These are phyloP conservation scores for Arthroderma sp. DNA, from an alignment of 2,329 filamentous ascomycete species.

Conservation along the genomic window DNA sequence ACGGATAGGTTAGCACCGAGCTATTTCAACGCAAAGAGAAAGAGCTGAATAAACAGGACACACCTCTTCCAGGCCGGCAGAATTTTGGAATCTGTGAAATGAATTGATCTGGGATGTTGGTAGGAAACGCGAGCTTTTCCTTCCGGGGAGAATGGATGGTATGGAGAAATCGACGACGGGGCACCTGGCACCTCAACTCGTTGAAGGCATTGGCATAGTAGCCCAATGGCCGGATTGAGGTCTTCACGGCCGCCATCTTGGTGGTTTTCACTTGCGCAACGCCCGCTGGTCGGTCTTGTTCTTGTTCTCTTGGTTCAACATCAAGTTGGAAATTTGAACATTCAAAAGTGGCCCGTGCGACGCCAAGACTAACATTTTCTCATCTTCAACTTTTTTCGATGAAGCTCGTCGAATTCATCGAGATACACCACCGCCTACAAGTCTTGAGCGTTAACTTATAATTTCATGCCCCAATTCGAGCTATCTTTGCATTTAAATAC, in stretches of 20 bases:
- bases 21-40: background rate
- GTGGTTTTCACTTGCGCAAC: background rate
- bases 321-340: constrained; percentile 1
- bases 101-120: constrained; percentile 32
- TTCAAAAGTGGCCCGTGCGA: constrained; percentile 3
- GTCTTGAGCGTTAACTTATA: background rate
- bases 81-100: constrained; percentile 32
- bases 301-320: background rate
- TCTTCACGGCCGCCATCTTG: constrained; percentile 46
- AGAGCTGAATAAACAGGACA: constrained; percentile 6
- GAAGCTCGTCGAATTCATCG: background rate
- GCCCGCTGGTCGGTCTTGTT: too few species aligned
- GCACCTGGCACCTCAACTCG: constrained; percentile 40
- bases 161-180: constrained; percentile 38
- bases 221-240: constrained; percentile 53
- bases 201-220: constrained; percentile 56
- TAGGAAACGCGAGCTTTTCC: constrained; percentile 30
- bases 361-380: constrained; percentile 9
- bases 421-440: background rate
- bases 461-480: background rate
- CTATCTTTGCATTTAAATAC: background rate
- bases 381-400: constrained; percentile 16
- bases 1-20: constrained; percentile 8
- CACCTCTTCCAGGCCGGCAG: constrained; percentile 30
- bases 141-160: constrained; percentile 37